Evolutionary conservation across 108 stramenopile genomes (phyloP).

Genomic region (Nannochloropsis oceanica): DNA sequence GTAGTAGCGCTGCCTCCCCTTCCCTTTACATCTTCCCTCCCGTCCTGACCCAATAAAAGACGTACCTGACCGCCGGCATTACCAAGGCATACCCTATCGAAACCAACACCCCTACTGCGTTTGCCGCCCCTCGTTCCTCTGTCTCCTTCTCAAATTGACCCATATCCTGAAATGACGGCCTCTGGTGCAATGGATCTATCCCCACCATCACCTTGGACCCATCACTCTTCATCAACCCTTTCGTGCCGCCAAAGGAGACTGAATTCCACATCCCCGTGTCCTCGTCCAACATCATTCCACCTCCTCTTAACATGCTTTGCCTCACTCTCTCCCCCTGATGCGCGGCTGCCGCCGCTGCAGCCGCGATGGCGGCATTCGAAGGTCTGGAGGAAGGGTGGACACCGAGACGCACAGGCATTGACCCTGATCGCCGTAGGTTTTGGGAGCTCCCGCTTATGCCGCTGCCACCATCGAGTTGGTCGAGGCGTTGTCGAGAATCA

Average conservation of each 20-base stretch:
- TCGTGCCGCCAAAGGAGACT: neutral
- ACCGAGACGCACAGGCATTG: neutral
- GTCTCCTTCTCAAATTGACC: neutral
- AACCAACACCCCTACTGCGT: neutral
- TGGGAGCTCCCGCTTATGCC: neutral
- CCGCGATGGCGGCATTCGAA: neutral
- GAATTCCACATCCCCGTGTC: neutral
- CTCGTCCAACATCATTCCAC: neutral
- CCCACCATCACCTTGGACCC: neutral
- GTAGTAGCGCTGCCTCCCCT: neutral
- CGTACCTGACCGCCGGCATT: neutral
- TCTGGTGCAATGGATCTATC: neutral
- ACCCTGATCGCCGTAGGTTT: neutral
- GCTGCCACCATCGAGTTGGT: neutral
- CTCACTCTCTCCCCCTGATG: neutral
- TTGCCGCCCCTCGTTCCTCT: neutral
- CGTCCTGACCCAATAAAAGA: neutral
- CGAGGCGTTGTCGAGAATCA: neutral
- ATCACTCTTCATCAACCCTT: neutral
- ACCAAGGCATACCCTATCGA: neutral
- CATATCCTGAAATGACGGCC: neutral
- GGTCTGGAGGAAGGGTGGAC: neutral
- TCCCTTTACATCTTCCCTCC: neutral
- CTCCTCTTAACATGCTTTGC: neutral
- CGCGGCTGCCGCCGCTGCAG: neutral